Conservation (phyloP, 768 basidiomycete genomes). For the Tulasnella sp. region DNA sequence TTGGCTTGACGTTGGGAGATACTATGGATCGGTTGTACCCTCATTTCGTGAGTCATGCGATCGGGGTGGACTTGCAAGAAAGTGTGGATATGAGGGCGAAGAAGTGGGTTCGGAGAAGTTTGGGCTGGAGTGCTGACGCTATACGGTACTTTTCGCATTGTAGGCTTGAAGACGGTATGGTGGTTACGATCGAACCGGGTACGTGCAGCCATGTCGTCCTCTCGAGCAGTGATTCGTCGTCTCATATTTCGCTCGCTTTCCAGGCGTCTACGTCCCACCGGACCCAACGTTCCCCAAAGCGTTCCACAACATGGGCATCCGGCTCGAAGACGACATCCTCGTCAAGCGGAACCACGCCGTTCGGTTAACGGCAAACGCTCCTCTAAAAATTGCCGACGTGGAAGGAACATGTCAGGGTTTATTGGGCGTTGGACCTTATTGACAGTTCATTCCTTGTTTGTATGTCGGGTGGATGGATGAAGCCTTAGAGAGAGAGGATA, state of each 20-base stretch:
- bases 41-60: slow-evolving; percentile 86
- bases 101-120: neutral
- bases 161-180: slow-evolving; percentile 77
- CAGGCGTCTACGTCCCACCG: slow-evolving; percentile 85
- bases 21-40: slow-evolving; percentile 82
- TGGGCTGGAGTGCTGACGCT: too few relatives aligned
- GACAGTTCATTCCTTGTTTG: neutral
- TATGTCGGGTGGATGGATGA: neutral
- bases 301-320: slow-evolving; percentile 87
- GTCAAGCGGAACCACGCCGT: slow-evolving; percentile 49
- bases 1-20: slow-evolving; percentile 52
- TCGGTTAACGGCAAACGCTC: slow-evolving; percentile 66
- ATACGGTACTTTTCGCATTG: neutral
- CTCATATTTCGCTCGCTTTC: neutral
- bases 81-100: slow-evolving; percentile 38
- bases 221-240: neutral
- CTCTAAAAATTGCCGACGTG: slow-evolving; percentile 79
- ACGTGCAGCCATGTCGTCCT: slow-evolving; percentile 25
- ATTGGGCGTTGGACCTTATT: slow-evolving; percentile 56
- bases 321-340: slow-evolving; percentile 87
- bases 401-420: slow-evolving; percentile 75
- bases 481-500: neutral
- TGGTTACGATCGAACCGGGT: slow-evolving; percentile 90
- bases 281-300: slow-evolving; percentile 71
- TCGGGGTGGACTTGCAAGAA: slow-evolving; percentile 94